Percentiles rank a stretch among this genome's conserved stretches.
These are phyloP conservation scores for Comarum palustre DNA, from an alignment of 306 rosid genomes.

Conservation along the genomic window DNA sequence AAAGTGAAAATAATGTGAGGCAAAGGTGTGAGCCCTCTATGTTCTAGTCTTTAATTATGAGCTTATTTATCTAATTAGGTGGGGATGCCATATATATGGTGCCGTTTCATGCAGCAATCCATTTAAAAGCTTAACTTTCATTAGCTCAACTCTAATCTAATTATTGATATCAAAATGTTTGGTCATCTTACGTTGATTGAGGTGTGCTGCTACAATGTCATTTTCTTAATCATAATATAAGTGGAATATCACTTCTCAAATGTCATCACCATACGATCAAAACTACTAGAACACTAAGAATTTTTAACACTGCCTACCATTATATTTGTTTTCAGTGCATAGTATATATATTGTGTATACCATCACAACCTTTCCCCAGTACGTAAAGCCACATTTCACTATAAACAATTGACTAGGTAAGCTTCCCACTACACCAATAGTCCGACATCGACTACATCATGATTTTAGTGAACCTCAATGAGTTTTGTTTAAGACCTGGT, in stretches of 20 bases:
- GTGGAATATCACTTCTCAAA: neutral
- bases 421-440: conserved; percentile 20
- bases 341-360: neutral
- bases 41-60: neutral
- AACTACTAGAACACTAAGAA: neutral
- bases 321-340: neutral
- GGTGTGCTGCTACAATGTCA: neutral
- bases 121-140: neutral
- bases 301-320: neutral
- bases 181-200: conserved; percentile 11
- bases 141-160: neutral
- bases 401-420: conserved; percentile 3
- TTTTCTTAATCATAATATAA: neutral
- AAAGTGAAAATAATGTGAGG: neutral
- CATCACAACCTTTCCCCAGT: conserved; percentile 9
- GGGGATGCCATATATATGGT: neutral
- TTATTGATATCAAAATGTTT: conserved; percentile 1
- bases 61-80: conserved; percentile 2
- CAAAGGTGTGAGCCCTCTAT: neutral
- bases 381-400: conserved; percentile 6
- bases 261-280: neutral
- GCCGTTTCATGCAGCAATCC: neutral
- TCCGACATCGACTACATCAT: neutral
- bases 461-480: neutral
- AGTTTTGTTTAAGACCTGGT: neutral